A percentile compares a stretch with the other conserved stretches of the same genome.
phyloP scores from a whole-genome alignment of 2,329 filamentous ascomycete species.

The Cryphonectria japonica region DNA sequence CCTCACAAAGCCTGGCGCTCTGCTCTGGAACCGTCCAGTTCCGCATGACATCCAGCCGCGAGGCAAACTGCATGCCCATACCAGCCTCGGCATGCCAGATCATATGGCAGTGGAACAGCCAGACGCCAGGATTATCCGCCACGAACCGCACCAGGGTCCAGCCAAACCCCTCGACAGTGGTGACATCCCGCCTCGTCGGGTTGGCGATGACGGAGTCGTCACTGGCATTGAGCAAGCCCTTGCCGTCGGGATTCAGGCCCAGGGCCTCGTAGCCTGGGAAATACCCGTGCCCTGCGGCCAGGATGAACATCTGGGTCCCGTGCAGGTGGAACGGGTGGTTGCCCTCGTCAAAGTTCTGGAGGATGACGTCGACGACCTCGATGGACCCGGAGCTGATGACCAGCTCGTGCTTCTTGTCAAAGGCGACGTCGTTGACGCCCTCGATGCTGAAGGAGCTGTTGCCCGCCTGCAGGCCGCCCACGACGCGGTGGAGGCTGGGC shows the following conservation, averaged over 20 bases:
- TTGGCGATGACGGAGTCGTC: slow-evolving; percentile 42
- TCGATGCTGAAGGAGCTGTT: slow-evolving; percentile 55
- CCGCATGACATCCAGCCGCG: slow-evolving; percentile 49
- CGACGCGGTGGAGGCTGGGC: slow-evolving; percentile 55
- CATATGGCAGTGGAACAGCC: slow-evolving; percentile 47
- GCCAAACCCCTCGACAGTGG: slow-evolving; percentile 51
- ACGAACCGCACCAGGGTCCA: slow-evolving; percentile 54
- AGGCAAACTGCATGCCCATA: slow-evolving; percentile 48
- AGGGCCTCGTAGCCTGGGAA: slow-evolving; percentile 49
- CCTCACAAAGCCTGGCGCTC: slow-evolving; percentile 50
- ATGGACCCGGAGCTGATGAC: slow-evolving; percentile 57
- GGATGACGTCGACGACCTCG: slow-evolving; percentile 59
- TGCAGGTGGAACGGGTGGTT: slow-evolving; percentile 72
- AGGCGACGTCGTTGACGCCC: slow-evolving; percentile 56
- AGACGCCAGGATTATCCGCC: slow-evolving; percentile 54
- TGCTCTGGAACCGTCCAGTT: slow-evolving; percentile 48
- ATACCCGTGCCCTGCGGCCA: slow-evolving; percentile 65
- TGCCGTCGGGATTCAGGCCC: slow-evolving; percentile 39
- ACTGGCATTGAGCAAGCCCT: slow-evolving; percentile 40
- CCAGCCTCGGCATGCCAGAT: slow-evolving; percentile 44
- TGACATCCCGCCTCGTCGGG: slow-evolving; percentile 52
- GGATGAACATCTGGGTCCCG: slow-evolving; percentile 62
- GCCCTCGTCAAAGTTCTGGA: slow-evolving; percentile 65
- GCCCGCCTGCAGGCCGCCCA: slow-evolving; percentile 46
- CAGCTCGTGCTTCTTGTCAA: slow-evolving; percentile 49